A percentile compares a stretch with the other conserved stretches of the same genome.
Evolutionary conservation across 179 eudicot species (phyloP).

Genomic region (Beta corolliflora): DNA sequence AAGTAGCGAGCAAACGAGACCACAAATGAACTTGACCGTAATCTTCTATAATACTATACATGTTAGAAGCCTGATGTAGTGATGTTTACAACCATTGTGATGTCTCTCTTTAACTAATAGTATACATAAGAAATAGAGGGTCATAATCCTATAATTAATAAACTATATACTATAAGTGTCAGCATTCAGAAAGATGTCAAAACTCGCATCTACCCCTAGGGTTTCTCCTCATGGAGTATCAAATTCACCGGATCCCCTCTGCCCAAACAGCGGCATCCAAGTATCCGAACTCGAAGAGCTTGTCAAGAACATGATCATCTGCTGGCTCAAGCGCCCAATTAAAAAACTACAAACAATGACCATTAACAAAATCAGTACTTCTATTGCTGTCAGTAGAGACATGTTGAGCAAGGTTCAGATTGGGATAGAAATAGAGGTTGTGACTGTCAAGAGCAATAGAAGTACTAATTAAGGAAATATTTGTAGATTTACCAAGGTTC

Average conservation of each 20-base stretch:
- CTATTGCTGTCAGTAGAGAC: no score
- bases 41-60: conserved; percentile 11
- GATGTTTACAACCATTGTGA: neutral
- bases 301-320: conserved; percentile 69
- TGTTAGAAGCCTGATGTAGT: conserved; percentile 3
- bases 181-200: neutral
- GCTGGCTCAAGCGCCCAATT: conserved; percentile 96
- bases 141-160: neutral
- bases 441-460: neutral
- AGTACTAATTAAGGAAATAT: neutral
- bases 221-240: conserved; percentile 46
- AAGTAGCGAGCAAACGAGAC: no score
- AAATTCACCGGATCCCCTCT: conserved; percentile 56
- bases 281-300: conserved; percentile 76
- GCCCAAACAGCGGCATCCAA: conserved; percentile 85
- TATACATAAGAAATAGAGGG: neutral
- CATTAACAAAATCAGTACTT: conserved; percentile 12
- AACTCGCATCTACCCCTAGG: neutral
- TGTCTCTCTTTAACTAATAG: neutral
- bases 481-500: neutral
- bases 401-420: no score
- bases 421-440: no score
- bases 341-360: conserved; percentile 58
- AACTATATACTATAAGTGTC: neutral
- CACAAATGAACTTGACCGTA: neutral